Evolutionary conservation across 768 basidiomycete species (phyloP), one percentile per base, ranked within the genome.

Genomic region (Podaxis mareebaensis): DNA sequence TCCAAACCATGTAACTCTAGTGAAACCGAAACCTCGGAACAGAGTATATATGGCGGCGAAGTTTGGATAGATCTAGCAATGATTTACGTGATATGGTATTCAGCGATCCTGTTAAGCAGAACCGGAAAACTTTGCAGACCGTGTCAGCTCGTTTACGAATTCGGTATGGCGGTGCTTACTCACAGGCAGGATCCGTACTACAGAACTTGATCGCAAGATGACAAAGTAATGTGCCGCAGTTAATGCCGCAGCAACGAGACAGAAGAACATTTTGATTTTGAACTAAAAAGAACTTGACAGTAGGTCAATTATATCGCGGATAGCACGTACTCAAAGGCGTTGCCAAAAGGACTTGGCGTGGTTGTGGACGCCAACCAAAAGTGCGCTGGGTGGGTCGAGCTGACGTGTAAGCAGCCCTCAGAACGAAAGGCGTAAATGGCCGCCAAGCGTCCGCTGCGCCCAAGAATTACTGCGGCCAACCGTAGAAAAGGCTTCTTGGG

Each of bases 31-130:
- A 0, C 90, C 89, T 7, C 90, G 78, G 72, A 88, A 89, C 17
- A 89, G 78, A n/a, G 90, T 87, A 70, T 95, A 95, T 61, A 91
- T 82, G 58, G 91, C 79, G 26, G 91, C 84, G 69, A 91, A 95
- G 95, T 79, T 42, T 92, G 83, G 36, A 95, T 92, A 11, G 91
- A 88, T n/a, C 94, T 92, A 0, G 91, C 81, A 33, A 93, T 86
- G 68, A 96, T 88, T 65, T 91, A 17, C 92, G 84, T 3, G 91
- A 89, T 63, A 91, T 85, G 22, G 94, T 76, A 70, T 95, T 93
- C 33, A 95, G 84, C 11, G 88, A 83, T 54, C 90, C 94, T 67
- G 79, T 83, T 13, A 28, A 28, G 28, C 5, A 91, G 81, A 10
- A 91, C 85, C 56, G 90, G 84, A 64, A 89, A 89, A 6, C 90